phyloP scores from a whole-genome alignment of 768 basidiomycete genomes.

The Sistotremastrum niveocremeum region DNA sequence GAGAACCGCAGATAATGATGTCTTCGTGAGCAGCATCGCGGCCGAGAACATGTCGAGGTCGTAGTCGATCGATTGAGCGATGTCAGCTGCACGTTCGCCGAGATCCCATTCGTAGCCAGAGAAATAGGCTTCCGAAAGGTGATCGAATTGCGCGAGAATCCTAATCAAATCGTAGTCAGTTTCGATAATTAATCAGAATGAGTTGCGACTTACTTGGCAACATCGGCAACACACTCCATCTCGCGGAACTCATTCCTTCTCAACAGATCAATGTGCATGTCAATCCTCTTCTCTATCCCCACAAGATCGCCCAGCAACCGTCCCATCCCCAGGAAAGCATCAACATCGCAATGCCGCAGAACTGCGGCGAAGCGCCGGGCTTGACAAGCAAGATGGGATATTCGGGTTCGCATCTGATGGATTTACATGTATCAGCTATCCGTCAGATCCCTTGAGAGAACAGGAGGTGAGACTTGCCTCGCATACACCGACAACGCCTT shows the following conservation, averaged over 20 bases:
- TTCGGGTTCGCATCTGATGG: conserved; percentile 71
- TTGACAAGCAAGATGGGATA: conserved; percentile 65
- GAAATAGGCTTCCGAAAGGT: conserved; percentile 82
- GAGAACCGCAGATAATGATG: conserved; percentile 57
- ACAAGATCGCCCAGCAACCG: conserved; percentile 73
- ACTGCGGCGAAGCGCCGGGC: conserved; percentile 86
- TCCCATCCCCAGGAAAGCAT: conserved; percentile 77
- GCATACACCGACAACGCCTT: conserved; percentile 84
- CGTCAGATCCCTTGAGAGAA: not conserved
- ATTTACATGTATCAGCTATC: not conserved
- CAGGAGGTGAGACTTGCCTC: conserved; percentile 43
- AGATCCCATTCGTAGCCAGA: conserved; percentile 72
- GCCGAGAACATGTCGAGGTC: conserved; percentile 93
- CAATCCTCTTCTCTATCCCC: conserved; percentile 82
- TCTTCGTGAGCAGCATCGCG: conserved; percentile 81
- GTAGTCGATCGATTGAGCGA: conserved; percentile 68
- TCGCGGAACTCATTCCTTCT: conserved; percentile 85
- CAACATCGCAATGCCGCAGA: conserved; percentile 66
- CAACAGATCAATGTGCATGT: conserved; percentile 79
- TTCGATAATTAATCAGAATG: not conserved
- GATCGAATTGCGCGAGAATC: conserved; percentile 87
- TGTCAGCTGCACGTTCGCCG: conserved; percentile 80
- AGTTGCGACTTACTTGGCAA: conserved; percentile 73
- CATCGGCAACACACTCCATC: conserved; percentile 84
- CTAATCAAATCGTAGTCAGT: conserved; percentile 26